These are phyloP conservation scores for Barnettozyma californica DNA, from an alignment of 805 yeast species.

Conservation along the genomic window DNA sequence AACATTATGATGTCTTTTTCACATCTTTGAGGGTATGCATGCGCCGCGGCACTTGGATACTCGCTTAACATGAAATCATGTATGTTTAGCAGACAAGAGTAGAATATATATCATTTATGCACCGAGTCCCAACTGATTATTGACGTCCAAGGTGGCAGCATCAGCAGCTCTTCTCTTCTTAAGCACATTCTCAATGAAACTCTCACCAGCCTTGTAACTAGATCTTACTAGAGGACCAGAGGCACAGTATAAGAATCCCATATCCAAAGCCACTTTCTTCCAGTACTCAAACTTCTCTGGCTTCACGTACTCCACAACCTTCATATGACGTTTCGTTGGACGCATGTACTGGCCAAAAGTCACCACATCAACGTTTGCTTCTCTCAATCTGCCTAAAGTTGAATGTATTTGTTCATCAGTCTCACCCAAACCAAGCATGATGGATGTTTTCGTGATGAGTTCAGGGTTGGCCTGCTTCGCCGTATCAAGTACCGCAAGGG, in stretches of 20 bases:
- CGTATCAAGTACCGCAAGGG: constrained; percentile 65
- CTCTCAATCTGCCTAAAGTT: constrained; percentile 72
- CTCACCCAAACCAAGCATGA: constrained; percentile 97
- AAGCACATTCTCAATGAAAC: constrained; percentile 89
- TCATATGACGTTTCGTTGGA: constrained; percentile 98
- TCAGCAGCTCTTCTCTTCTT: constrained; percentile 48
- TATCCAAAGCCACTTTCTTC: constrained; percentile 77
- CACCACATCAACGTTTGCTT: constrained; percentile 80
- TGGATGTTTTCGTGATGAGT: constrained; percentile 84
- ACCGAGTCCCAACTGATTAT: background rate
- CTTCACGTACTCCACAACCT: constrained; percentile 89
- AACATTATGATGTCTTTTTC: no score
- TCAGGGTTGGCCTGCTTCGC: constrained; percentile 77
- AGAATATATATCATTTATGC: background rate
- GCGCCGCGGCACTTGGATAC: no score
- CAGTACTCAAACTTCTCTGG: constrained; percentile 95
- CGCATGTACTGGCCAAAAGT: constrained; percentile 99
- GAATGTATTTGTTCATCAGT: constrained; percentile 82
- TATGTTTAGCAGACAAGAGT: no score
- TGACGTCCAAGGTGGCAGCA: background rate
- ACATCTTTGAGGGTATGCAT: no score
- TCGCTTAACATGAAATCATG: no score
- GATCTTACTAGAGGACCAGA: constrained; percentile 96
- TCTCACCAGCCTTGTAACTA: constrained; percentile 97
- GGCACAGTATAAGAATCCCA: constrained; percentile 96